Base-by-base conservation (phyloP, 2,329 filamentous ascomycete species). In the Reticulascus tulasneorum region DNA sequence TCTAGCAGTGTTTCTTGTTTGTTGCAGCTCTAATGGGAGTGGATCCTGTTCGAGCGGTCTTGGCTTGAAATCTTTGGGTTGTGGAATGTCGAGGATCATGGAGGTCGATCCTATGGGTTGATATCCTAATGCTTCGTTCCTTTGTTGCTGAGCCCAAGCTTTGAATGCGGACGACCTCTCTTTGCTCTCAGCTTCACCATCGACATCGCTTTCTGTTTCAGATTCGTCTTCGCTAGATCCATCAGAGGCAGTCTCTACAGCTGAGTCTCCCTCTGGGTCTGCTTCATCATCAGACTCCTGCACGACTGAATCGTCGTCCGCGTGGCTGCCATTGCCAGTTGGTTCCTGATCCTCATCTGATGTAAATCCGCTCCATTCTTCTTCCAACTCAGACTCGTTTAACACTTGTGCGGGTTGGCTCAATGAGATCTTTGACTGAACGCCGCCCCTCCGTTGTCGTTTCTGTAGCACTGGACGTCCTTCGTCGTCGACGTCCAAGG, bases 71-170 rank as follows among this genome's bases (percentile, higher is more conserved):
- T 79, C 77, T 11, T 68, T 65, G 3, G 72, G 69, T 35, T 69
- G 75, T 1, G 78, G 77, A 47, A 78, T 75, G 7, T 69, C 63
- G 21, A 72, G 55, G 10, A 62, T 52, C 7, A 63, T 59, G 19
- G 66, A 57, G n/a, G 52, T 60, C 22, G 59, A 59, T 10, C 69
- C 62, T 23, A 63, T 59, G 4, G 75, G 67, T 38, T 71, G 48
- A 47, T 75, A 82, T 0, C 89, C 90, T 21, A 94, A 68, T 5
- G 86, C 84, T 50, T 91, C 77, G 51, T 96, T 95, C 38, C 90
- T 77, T 60, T 93, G 84, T 50, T 86, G 79, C 20, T 82, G 80
- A 15, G 93, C 93, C 93, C 93, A 98, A 3, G 84, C 76, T 59
- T 97, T 97, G 71, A 98, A 98, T 1, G 87, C 88, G 3, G 76